Evolutionary conservation across 495 filamentous ascomycete genomes (phyloP).

Genomic region (Bathelium albidoporum): DNA sequence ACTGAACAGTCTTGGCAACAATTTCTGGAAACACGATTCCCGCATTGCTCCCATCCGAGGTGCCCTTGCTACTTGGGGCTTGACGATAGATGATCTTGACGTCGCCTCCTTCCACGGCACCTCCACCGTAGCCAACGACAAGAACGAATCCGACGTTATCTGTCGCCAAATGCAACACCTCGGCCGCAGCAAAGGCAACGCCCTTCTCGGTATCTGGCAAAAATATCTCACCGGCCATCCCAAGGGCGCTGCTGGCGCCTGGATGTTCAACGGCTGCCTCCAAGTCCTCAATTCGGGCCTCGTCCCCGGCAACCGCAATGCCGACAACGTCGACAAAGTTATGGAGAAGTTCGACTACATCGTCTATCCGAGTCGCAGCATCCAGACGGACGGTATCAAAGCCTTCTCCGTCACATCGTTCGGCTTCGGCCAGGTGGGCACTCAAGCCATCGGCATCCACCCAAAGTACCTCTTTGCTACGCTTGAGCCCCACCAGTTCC

Average conservation of each 20-base stretch:
- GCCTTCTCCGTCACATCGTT: conserved; percentile 98
- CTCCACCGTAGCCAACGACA: conserved; percentile 96
- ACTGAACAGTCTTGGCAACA: conserved; percentile 83
- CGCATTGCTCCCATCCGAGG: conserved; percentile 91
- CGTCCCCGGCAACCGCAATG: conserved; percentile 94
- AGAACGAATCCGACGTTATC: conserved; percentile 97
- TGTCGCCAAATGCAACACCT: conserved; percentile 95
- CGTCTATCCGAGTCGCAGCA: conserved; percentile 85
- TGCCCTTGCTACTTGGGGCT: conserved; percentile 91
- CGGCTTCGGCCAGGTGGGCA: conserved; percentile 98
- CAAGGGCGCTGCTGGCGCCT: conserved; percentile 97
- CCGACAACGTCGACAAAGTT: conserved; percentile 90
- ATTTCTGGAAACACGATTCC: conserved; percentile 93
- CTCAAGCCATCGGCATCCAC: conserved; percentile 93
- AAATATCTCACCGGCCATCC: conserved; percentile 98
- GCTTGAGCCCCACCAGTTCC: conserved; percentile 77
- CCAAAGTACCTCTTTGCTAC: conserved; percentile 90
- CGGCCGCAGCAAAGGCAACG: conserved; percentile 90
- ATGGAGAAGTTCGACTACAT: conserved; percentile 98
- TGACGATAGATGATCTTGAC: conserved; percentile 90
- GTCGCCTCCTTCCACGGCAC: conserved; percentile 99
- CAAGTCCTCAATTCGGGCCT: conserved; percentile 89
- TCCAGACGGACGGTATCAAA: conserved; percentile 96
- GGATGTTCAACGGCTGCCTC: conserved; percentile 98
- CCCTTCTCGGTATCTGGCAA: conserved; percentile 95